Conservation (phyloP, 495 filamentous ascomycete genomes). For the Xylaria cubensis region DNA sequence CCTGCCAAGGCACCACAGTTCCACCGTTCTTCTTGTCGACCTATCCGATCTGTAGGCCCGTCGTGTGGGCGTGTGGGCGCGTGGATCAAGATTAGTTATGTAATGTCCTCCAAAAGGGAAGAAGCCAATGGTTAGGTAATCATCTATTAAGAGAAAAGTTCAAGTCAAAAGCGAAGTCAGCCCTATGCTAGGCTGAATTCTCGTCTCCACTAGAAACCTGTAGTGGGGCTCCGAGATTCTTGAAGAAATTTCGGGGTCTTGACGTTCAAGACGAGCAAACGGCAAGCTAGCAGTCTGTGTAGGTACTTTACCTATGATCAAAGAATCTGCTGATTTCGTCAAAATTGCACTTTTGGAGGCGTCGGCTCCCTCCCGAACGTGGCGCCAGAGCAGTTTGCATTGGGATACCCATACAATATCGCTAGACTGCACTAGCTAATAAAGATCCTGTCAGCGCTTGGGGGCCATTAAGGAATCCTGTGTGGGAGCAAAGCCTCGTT, state of each 20-base stretch:
- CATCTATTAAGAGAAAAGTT: neutral
- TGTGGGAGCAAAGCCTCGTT: slow-evolving; percentile 24
- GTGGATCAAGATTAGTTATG: neutral
- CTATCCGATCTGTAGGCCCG: neutral
- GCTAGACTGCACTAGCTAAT: slow-evolving; percentile 9
- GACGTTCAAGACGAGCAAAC: neutral
- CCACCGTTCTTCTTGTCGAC: neutral
- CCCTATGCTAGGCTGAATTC: slow-evolving; percentile 25
- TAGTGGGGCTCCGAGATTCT: slow-evolving; percentile 10
- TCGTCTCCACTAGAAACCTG: slow-evolving; percentile 9
- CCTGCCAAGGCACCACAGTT: slow-evolving; percentile 3
- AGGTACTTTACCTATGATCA: neutral
- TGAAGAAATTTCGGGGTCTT: neutral
- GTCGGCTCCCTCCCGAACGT: slow-evolving; percentile 28
- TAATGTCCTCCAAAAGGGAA: neutral
- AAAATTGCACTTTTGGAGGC: neutral
- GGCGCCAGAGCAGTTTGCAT: slow-evolving; percentile 4
- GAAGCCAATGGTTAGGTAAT: neutral
- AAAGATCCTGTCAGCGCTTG: slow-evolving; percentile 17
- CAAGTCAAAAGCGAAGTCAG: slow-evolving; percentile 10
- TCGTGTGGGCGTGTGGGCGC: slow-evolving; percentile 1
- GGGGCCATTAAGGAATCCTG: slow-evolving; percentile 17
- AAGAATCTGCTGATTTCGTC: neutral
- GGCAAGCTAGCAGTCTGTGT: neutral
- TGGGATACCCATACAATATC: neutral